A percentile compares a stretch with the other conserved stretches of the same genome.
These are phyloP conservation scores for Trametes sp. DNA, from an alignment of 1,284 basidiomycete species.

Conservation along the genomic window DNA sequence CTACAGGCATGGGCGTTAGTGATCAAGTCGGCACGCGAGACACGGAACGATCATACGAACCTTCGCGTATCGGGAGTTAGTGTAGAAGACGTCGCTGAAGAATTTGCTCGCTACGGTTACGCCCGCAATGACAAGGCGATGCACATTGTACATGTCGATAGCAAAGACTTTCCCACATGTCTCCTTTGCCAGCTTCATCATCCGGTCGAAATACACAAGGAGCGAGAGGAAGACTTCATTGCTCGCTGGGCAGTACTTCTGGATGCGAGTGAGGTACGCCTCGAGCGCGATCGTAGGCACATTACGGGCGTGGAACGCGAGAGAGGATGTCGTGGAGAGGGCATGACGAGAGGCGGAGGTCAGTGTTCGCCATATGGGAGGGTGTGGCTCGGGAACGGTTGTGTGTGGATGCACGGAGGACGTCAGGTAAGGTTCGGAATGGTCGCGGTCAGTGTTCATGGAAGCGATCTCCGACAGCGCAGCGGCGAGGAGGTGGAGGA, in stretches of 20 bases:
- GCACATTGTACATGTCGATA: constrained; percentile 97
- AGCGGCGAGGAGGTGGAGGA: constrained; percentile 89
- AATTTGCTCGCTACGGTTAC: constrained; percentile 99
- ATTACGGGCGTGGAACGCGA: constrained; percentile 96
- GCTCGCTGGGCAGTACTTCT: constrained; percentile 98
- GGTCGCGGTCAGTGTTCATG: constrained; percentile 80
- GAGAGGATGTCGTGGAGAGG: constrained; percentile 83
- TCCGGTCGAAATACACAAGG: constrained; percentile 96
- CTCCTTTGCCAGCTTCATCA: constrained; percentile 75
- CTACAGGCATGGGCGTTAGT: constrained; percentile 47
- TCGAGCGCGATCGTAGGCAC: constrained; percentile 96
- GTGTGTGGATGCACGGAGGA: constrained; percentile 36
- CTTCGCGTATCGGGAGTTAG: constrained; percentile 99
- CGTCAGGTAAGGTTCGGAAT: constrained; percentile 41
- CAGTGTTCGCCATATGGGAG: constrained; percentile 67
- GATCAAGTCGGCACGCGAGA: neutral
- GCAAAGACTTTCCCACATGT: constrained; percentile 82
- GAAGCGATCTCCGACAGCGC: constrained; percentile 90
- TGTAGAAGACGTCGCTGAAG: constrained; percentile 99
- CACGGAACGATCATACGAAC: constrained; percentile 59
- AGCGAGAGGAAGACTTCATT: constrained; percentile 97
- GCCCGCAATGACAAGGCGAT: constrained; percentile 93
- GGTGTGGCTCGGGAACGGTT: constrained; percentile 38
- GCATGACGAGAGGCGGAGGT: constrained; percentile 85
- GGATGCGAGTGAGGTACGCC: constrained; percentile 92